A percentile compares a stretch with the other conserved stretches of the same genome.
phyloP scores from a whole-genome alignment of 192 early-diverging fungal genomes.

The Rhizophagus clarus region DNA sequence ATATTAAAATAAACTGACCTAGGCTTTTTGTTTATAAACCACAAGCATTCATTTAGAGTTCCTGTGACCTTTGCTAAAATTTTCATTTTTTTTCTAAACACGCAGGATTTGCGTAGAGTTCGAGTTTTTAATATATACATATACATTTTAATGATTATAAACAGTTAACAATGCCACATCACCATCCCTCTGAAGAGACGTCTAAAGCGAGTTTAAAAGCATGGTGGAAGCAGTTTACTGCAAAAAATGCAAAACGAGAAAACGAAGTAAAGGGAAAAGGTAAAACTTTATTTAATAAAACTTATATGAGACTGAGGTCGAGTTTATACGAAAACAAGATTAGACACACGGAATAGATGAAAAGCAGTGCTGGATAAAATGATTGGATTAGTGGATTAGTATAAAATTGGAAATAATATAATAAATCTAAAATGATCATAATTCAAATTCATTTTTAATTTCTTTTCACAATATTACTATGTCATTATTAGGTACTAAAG shows the following conservation, averaged over 20 bases:
- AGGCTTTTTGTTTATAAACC: no score
- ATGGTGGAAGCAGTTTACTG: constrained; percentile 33
- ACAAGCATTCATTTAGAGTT: no score
- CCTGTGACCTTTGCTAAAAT: no score
- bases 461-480: background rate
- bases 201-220: constrained; percentile 17
- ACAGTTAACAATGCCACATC: background rate
- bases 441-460: background rate
- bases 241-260: constrained; percentile 17
- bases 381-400: background rate
- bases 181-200: background rate
- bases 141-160: background rate
- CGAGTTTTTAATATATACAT: background rate
- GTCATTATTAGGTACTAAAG: constrained; percentile 17
- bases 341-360: background rate
- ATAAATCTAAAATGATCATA: background rate
- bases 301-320: background rate
- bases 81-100: no score
- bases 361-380: background rate
- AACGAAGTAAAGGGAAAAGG: constrained; percentile 26
- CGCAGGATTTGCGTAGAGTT: no score
- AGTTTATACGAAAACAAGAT: background rate
- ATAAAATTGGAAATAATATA: background rate
- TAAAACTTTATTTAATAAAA: background rate
- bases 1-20: no score